A percentile compares a stretch with the other conserved stretches of the same genome.
phyloP scores from a whole-genome alignment of 345 rosid species.

The Aquilaria yunnanensis region DNA sequence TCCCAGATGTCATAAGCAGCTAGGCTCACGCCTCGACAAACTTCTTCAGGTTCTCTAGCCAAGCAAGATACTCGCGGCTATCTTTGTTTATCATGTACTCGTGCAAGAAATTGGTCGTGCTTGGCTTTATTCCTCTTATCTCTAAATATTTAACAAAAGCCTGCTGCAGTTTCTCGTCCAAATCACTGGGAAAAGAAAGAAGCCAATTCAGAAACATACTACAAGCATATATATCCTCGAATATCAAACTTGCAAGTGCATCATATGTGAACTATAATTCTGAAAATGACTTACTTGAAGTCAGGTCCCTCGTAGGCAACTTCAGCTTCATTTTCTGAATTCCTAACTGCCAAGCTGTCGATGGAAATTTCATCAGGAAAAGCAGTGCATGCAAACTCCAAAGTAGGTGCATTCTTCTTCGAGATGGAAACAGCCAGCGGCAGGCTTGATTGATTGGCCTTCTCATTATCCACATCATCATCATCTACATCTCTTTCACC shows the following conservation, averaged over 20 bases:
- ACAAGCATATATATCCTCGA: background rate
- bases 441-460: slow-evolving; percentile 44
- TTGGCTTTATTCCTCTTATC: slow-evolving; percentile 71
- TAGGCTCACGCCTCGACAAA: slow-evolving; percentile 42
- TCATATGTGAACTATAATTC: background rate
- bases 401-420: slow-evolving; percentile 45
- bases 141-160: slow-evolving; percentile 73
- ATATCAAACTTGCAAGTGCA: background rate
- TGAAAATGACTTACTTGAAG: slow-evolving; percentile 51
- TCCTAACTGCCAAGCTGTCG: slow-evolving; percentile 51
- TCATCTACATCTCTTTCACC: slow-evolving; percentile 36
- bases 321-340: slow-evolving; percentile 46
- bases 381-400: slow-evolving; percentile 68
- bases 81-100: slow-evolving; percentile 94
- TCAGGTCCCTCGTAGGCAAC: slow-evolving; percentile 77
- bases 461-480: slow-evolving; percentile 33
- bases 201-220: background rate
- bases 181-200: slow-evolving; percentile 40
- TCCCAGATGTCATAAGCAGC: too few relatives aligned
- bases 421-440: slow-evolving; percentile 60
- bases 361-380: slow-evolving; percentile 57
- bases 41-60: slow-evolving; percentile 72
- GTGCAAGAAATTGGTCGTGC: slow-evolving; percentile 72
- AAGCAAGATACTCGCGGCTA: slow-evolving; percentile 50
- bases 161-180: slow-evolving; percentile 79